Evolutionary conservation across 768 basidiomycete genomes (phyloP), one percentile per base, ranked within the genome.

Genomic region (Phaeotremella skinneri): DNA sequence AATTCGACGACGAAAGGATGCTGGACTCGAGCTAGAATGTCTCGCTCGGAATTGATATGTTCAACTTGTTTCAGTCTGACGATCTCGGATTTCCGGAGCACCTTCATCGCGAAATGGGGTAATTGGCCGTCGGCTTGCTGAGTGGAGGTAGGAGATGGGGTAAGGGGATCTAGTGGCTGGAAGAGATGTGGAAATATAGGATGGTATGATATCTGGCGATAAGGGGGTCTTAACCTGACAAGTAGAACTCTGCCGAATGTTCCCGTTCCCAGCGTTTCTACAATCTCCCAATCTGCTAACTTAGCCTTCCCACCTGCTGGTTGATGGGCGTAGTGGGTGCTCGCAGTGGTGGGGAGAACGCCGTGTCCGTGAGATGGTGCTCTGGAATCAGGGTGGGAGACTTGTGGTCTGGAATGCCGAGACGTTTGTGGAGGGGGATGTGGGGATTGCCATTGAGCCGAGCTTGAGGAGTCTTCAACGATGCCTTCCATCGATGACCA

Each of bases 1-100:
- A 99, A 85, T 69, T 98, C 92, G 61, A 99, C 93, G 62, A 99
- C 85, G 79, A 98, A 98, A 2, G 93, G 92, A 74, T 98, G 92
- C 47, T 87, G 85, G 42, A 96, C 87, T 31, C 87, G 85, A 20
- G 90, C 90, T 32, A 99, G 85, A 65, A 98, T 98, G 70, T 87
- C 86, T 21, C 93, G 86, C 75, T 99, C 96, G 7, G 90, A 91
- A 71, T 94, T 97, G 70, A 98, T 93, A 76, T 99, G 96, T 74
- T 97, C 92, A 53, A 98, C 89, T 75, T 99, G 96, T 45, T 93
- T 89, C 49, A 98, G 83, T 49, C 79, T 64, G 53, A 81, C 79
- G 58, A 81, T 79, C 49, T 79, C 76, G 0, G 70, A 69, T 64
- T 78, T 78, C 7, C 63, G 64, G n/a, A 78, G 58, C 4, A 78